Conservation (phyloP, 306 rosid species). For the Casuarina equisetifolia region DNA sequence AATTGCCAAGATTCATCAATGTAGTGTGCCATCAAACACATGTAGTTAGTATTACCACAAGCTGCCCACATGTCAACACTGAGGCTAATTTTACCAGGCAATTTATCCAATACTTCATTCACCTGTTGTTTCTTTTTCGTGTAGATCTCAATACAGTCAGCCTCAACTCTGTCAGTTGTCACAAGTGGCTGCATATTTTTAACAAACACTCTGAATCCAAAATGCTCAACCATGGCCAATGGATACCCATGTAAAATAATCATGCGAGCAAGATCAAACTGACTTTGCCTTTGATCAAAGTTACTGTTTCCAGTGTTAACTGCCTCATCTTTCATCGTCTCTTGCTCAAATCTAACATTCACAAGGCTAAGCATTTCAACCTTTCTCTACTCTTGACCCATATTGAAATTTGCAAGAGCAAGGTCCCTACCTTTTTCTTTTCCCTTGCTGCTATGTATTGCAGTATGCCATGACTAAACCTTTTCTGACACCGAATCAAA, state of each 20-base stretch:
- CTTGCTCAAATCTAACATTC: conserved; percentile 86
- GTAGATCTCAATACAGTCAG: conserved; percentile 89
- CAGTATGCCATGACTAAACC: conserved; percentile 63
- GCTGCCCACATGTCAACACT: conserved; percentile 83
- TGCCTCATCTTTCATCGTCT: conserved; percentile 69
- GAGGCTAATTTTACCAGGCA: conserved; percentile 91
- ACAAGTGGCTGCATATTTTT: conserved; percentile 89
- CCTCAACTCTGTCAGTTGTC: conserved; percentile 70
- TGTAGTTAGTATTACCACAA: conserved; percentile 50
- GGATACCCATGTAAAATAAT: conserved; percentile 94
- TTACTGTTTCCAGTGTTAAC: conserved; percentile 45
- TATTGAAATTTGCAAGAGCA: conserved; percentile 60
- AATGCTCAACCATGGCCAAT: conserved; percentile 90
- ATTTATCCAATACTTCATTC: conserved; percentile 83
- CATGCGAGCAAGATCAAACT: conserved; percentile 97
- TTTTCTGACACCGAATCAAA: conserved; percentile 89
- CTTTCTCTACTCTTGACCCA: conserved; percentile 70
- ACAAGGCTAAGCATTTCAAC: conserved; percentile 77
- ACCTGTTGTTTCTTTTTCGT: conserved; percentile 81
- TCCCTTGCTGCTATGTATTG: conserved; percentile 67
- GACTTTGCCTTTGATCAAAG: conserved; percentile 90
- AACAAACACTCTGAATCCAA: conserved; percentile 90
- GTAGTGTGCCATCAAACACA: conserved; percentile 88
- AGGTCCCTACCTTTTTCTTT: conserved; percentile 81
- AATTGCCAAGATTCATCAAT: conserved; percentile 91